Evolutionary conservation across 2,329 filamentous ascomycete species (phyloP), one percentile per base, ranked within the genome.

Genomic region (Myriosclerotinia curreyana): DNA sequence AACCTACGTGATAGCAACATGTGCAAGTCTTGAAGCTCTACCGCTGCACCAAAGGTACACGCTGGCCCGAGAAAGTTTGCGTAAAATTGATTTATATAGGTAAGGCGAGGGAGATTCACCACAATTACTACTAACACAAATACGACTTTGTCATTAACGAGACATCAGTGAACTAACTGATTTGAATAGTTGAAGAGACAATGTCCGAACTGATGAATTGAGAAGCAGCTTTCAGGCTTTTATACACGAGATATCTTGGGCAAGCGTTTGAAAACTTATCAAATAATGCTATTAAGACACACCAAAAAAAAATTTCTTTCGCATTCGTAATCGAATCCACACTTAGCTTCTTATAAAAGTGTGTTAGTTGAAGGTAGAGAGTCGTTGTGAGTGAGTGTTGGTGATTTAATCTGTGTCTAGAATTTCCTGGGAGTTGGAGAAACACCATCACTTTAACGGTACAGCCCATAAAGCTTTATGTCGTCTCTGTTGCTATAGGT

Each of bases 11-110:
- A 25, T 36, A 36, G 54, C 54, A 46, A 36, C n/a, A 14, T 12
- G 28, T 36, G 42, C 54, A 14, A 58, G 17, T 31, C 54, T 58
- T 58, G 54, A 58, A 58, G 42, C 54, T 25, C 54, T 58, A 58
- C 54, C 54, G 42, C 54, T 58, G 42, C 14, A n/a, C 54, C n/a
- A 55, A n/a, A 15, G 11, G 42, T 42, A 58, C 42, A 58, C n/a
- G 28, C 54, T 48, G 54, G 54, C 42, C 54, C 42, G 54, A 58
- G 20, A 22, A 17, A 14, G 31, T 56, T 42, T 20, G 25, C 40
- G 8, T 28, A 9, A 31, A 15, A 6, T 48, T 15, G 42, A 0
- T 48, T 48, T 48, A 48, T 58, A 46, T 58, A 25, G 42, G n/a
- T 22, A 4, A 31, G 20, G 12, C 12, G 20, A 34, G 40, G 7